A percentile compares a stretch with the other conserved stretches of the same genome.
These are phyloP conservation scores for Davidsoniella virescens DNA, from an alignment of 2,329 filamentous ascomycete species.

Conservation along the genomic window DNA sequence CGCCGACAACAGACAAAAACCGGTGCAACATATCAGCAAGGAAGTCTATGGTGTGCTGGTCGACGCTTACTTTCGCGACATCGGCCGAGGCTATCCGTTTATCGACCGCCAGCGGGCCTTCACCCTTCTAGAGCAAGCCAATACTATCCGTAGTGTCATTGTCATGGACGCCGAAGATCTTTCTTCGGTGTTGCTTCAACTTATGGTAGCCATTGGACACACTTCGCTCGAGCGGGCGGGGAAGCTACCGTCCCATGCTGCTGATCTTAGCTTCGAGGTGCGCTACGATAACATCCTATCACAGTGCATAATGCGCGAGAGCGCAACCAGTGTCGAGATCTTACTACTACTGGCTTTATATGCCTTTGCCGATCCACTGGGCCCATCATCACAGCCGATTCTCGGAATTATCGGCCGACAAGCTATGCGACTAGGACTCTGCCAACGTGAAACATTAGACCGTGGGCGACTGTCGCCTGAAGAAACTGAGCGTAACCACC, in stretches of 20 bases:
- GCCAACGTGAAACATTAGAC: conserved; percentile 19
- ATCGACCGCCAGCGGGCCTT: conserved; percentile 23
- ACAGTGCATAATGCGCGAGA: conserved; percentile 23
- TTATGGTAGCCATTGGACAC: conserved; percentile 31
- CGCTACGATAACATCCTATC: conserved; percentile 26
- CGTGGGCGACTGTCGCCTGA: conserved; percentile 15
- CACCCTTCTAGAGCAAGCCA: conserved; percentile 19
- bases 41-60: conserved; percentile 16
- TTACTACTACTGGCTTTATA: conserved; percentile 27
- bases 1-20: neutral
- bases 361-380: conserved; percentile 26
- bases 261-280: conserved; percentile 20
- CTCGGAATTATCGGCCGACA: conserved; percentile 25
- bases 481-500: conserved; percentile 22
- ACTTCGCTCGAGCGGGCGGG: conserved; percentile 28
- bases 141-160: conserved; percentile 15
- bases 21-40: neutral
- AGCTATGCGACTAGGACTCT: conserved; percentile 24
- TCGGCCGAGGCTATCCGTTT: conserved; percentile 30
- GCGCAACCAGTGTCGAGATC: conserved; percentile 25
- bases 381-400: conserved; percentile 25
- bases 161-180: conserved; percentile 16
- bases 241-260: conserved; percentile 19
- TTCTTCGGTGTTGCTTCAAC: conserved; percentile 15
- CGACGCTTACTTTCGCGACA: conserved; percentile 29